Conservation (phyloP, 2,329 filamentous ascomycete genomes). For the Aspergillus brasiliensis region DNA sequence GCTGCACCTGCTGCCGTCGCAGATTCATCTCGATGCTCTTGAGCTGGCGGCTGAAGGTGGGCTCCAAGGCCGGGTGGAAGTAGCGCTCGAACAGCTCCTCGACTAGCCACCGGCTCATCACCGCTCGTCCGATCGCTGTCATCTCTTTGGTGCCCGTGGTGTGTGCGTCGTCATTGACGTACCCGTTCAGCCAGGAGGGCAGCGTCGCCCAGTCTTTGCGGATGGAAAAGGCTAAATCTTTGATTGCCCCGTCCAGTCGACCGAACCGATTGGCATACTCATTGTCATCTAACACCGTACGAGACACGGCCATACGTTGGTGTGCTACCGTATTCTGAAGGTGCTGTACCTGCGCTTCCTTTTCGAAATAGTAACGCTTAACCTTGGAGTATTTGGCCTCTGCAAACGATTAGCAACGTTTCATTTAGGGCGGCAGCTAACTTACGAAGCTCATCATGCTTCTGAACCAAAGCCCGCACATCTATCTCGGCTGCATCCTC, state of each 20-base stretch:
- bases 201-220: slow-evolving; percentile 88
- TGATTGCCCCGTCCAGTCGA: slow-evolving; percentile 88
- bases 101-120: slow-evolving; percentile 85
- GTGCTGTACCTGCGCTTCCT: slow-evolving; percentile 85
- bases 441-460: slow-evolving; percentile 51
- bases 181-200: slow-evolving; percentile 76
- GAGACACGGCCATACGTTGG: slow-evolving; percentile 90
- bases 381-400: slow-evolving; percentile 97
- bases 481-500: slow-evolving; percentile 47
- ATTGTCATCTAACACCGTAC: slow-evolving; percentile 91
- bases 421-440: slow-evolving; percentile 5
- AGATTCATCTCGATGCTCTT: slow-evolving; percentile 89
- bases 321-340: slow-evolving; percentile 97
- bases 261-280: slow-evolving; percentile 90
- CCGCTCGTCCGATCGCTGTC: slow-evolving; percentile 88
- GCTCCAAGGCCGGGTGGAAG: slow-evolving; percentile 88
- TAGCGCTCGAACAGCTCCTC: slow-evolving; percentile 89
- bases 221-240: slow-evolving; percentile 92
- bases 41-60: slow-evolving; percentile 71
- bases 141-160: slow-evolving; percentile 93
- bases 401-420: slow-evolving; percentile 41
- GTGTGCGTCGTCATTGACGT: slow-evolving; percentile 82
- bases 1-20: slow-evolving; percentile 71
- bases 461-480: slow-evolving; percentile 46
- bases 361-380: slow-evolving; percentile 95